These are phyloP conservation scores for Trichoderma asperelloides DNA, from an alignment of 495 filamentous ascomycete species.

Conservation along the genomic window DNA sequence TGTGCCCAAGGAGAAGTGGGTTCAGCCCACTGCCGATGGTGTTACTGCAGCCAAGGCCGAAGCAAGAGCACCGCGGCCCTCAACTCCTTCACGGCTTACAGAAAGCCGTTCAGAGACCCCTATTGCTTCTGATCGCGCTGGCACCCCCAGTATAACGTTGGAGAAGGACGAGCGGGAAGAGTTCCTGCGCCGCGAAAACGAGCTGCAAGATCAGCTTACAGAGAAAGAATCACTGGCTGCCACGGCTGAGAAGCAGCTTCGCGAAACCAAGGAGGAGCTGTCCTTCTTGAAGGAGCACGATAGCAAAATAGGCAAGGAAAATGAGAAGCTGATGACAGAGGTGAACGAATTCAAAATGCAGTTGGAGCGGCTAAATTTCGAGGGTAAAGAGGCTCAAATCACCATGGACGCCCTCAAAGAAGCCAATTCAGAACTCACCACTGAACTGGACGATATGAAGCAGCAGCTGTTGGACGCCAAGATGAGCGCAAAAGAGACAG, in stretches of 20 bases:
- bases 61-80: conserved; percentile 52
- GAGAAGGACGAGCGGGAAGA: conserved; percentile 97
- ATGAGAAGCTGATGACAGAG: conserved; percentile 74
- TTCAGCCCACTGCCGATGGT: conserved; percentile 48
- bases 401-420: conserved; percentile 97
- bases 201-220: conserved; percentile 89
- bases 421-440: conserved; percentile 83
- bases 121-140: conserved; percentile 58
- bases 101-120: conserved; percentile 76
- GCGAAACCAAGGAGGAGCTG: conserved; percentile 76
- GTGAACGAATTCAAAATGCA: conserved; percentile 92
- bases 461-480: conserved; percentile 92
- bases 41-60: conserved; percentile 50
- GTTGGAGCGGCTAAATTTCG: conserved; percentile 86
- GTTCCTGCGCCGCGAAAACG: conserved; percentile 90
- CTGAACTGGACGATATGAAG: conserved; percentile 90
- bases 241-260: conserved; percentile 65
- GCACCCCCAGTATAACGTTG: conserved; percentile 75
- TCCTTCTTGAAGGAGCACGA: conserved; percentile 73
- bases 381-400: conserved; percentile 91
- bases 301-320: conserved; percentile 69
- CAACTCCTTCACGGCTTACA: conserved; percentile 73
- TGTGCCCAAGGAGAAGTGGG: conserved; percentile 74
- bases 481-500: conserved; percentile 91
- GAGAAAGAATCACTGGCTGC: conserved; percentile 82